These are phyloP conservation scores for Macrophomina phaseolina DNA, from an alignment of 2,329 filamentous ascomycete species.

Conservation along the genomic window DNA sequence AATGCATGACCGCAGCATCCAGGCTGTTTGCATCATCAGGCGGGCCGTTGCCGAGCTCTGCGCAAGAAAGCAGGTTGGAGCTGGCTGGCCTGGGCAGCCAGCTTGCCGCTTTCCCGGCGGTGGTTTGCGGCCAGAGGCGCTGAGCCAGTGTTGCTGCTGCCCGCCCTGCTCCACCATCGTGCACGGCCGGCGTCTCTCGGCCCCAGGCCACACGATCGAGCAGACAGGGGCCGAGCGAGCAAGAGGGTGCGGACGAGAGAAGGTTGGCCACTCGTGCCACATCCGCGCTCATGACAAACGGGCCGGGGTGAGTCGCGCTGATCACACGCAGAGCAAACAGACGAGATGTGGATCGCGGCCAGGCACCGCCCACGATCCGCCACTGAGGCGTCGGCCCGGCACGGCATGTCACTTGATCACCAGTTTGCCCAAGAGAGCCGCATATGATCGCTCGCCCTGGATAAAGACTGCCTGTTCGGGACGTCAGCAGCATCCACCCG, in stretches of 20 bases:
- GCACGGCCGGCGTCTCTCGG: conserved; percentile 4
- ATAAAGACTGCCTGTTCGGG: neutral
- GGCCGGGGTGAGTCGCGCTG: conserved; percentile 8
- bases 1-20: conserved; percentile 20
- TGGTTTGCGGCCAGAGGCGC: neutral
- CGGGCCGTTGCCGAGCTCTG: conserved; percentile 12
- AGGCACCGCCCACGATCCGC: neutral
- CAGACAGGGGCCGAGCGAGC: neutral
- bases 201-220: conserved; percentile 7
- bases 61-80: conserved; percentile 4
- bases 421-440: neutral
- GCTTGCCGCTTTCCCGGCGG: conserved; percentile 13
- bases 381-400: conserved; percentile 2
- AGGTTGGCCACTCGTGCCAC: conserved; percentile 1
- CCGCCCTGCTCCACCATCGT: conserved; percentile 2
- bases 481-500: neutral
- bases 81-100: neutral
- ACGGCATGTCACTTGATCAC: conserved; percentile 21
- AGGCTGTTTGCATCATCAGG: conserved; percentile 23
- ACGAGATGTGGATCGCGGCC: conserved; percentile 2
- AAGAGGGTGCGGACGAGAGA: neutral
- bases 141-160: neutral
- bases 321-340: conserved; percentile 20
- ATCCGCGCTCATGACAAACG: conserved; percentile 22
- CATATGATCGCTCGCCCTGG: conserved; percentile 16